These are phyloP conservation scores for Brassica cretica DNA, from an alignment of 345 rosid species.

Conservation along the genomic window DNA sequence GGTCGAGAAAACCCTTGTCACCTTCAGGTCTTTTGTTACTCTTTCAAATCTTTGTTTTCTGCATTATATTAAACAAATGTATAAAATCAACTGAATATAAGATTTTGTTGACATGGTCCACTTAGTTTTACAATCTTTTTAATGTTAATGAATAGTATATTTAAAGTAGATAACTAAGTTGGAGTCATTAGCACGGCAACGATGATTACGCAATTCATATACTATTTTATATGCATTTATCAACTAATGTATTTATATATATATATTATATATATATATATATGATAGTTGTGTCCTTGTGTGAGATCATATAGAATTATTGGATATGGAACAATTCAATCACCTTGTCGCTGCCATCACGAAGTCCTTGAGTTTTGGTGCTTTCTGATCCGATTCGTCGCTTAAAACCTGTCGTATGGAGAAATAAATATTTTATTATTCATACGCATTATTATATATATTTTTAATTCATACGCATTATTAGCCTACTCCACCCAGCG, in stretches of 20 bases:
- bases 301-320: neutral
- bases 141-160: neutral
- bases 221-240: neutral
- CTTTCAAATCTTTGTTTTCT: slow-evolving; percentile 83
- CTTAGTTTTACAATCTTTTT: neutral
- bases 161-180: neutral
- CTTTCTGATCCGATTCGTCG: slow-evolving; percentile 51
- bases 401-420: slow-evolving; percentile 50
- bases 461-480: too few species aligned
- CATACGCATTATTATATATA: too few species aligned
- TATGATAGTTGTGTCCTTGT: neutral
- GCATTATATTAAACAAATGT: neutral
- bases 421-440: neutral
- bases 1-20: slow-evolving; percentile 66
- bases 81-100: neutral
- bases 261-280: too few species aligned
- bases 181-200: slow-evolving; percentile 7
- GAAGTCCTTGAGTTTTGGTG: slow-evolving; percentile 61
- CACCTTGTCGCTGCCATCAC: slow-evolving; percentile 92
- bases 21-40: slow-evolving; percentile 68
- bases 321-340: neutral
- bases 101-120: slow-evolving; percentile 14
- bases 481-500: neutral
- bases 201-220: neutral
- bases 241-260: too few species aligned